Evolutionary conservation across 2,329 filamentous ascomycete species (phyloP).

Genomic region (Hymenoscyphus salicellus): DNA sequence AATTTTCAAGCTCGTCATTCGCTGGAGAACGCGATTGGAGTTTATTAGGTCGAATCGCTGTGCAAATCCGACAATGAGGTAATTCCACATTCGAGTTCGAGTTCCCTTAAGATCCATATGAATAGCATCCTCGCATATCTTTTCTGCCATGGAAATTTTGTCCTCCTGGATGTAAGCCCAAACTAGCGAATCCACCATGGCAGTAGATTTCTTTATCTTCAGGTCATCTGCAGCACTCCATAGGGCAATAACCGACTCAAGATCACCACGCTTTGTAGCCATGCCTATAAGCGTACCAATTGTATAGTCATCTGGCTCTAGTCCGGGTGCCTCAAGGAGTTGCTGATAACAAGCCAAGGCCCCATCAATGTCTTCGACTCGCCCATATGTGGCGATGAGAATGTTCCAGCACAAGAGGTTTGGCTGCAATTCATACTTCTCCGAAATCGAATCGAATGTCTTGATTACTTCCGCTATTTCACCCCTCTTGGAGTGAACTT

Average conservation of each 20-base stretch:
- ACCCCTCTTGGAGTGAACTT: constrained; percentile 67
- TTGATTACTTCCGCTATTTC: constrained; percentile 57
- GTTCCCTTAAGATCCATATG: constrained; percentile 49
- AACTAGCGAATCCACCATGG: constrained; percentile 64
- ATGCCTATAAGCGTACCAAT: constrained; percentile 74
- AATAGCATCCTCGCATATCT: constrained; percentile 56
- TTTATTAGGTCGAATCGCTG: constrained; percentile 55
- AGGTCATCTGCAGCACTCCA: constrained; percentile 59
- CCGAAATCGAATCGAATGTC: constrained; percentile 60
- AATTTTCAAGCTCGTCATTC: constrained; percentile 53
- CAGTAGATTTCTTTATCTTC: constrained; percentile 48
- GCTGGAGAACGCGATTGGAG: constrained; percentile 51
- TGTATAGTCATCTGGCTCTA: constrained; percentile 59
- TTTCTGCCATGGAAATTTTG: constrained; percentile 53
- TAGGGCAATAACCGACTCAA: constrained; percentile 64
- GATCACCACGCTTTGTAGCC: constrained; percentile 67
- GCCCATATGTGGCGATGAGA: constrained; percentile 67
- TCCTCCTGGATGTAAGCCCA: constrained; percentile 63
- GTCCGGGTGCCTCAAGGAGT: constrained; percentile 46
- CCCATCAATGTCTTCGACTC: constrained; percentile 63
- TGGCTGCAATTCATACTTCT: constrained; percentile 54
- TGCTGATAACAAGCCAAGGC: constrained; percentile 62
- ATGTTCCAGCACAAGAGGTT: constrained; percentile 70
- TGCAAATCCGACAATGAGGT: constrained; percentile 68
- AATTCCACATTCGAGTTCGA: constrained; percentile 72